Evolutionary conservation across 2,329 filamentous ascomycete species (phyloP), one percentile per base, ranked within the genome.

Genomic region (Colletotrichum sublineola): DNA sequence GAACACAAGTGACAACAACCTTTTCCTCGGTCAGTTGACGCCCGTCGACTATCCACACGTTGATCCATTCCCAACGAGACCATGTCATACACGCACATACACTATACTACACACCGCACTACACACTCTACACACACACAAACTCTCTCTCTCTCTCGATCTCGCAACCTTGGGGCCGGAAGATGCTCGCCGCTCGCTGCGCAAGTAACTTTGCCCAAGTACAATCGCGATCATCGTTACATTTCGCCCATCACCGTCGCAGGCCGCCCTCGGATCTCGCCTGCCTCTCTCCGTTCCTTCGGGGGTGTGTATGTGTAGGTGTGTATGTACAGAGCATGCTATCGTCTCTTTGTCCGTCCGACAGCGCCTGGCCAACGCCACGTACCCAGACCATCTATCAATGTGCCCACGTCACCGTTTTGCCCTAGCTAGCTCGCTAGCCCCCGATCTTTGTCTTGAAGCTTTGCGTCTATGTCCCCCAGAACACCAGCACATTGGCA

Each of bases 361-460:
- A 24, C 33, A 63, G 38, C 46, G 48, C 50, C 33, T 53, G 61
- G 61, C 46, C 48, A 36, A 20, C 61, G 48, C 61, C 61, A 63
- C 24, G 24, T 40, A 15, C 46, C 31, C 31, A 33, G 38, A 29
- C 33, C 31, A 63, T 52, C 60, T 50, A 44, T 18, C 44, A 6
- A n/a, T 20, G 33, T 50, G 33, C 14, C 33, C 60, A 24, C 50
- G 31, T 36, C 46, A 33, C 14, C 46, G 12, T 63, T 46, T 52
- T 46, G 44, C 68, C 48, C 14, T 42, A 42, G 38, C 38, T 71
- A 44, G n/a, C 62, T 71, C 62, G 57, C 56, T 65, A 62, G 68
- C 63, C 65, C 42, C 20, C 63, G 57, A 67, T 56, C 48, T 50
- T n/a, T 42, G 55, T 68, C 63, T 67, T 15, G 48, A 56, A 57